Base-by-base conservation (phyloP, 805 yeast genomes). In the Candida lessepsii region DNA sequence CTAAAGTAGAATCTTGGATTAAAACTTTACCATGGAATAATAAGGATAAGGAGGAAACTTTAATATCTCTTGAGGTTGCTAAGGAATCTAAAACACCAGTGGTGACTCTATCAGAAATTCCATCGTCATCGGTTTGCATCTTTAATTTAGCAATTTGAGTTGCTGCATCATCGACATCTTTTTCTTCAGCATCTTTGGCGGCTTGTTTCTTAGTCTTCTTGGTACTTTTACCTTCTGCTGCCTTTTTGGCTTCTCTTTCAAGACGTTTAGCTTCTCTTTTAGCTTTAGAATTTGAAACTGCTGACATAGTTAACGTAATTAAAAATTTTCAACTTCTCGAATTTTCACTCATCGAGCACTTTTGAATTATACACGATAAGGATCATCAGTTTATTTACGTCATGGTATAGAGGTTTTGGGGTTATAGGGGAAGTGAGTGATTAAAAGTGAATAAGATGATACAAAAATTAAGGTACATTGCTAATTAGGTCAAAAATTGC, bases 201-300 rank as follows among this genome's bases (percentile, higher is more conserved):
- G 71, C 77, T 63, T 76, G 80, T 68, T 73, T 76, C 58, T 66
- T 67, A 51, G 78, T 76, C 64, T 83, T 78, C 70, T 78, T 83
- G 70, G 78, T 71, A 47, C 75, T 67, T 58, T 89, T 90, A 53
- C 86, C 86, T 45, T 87, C 95, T 38, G 73, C 62, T 24, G 64
- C 55, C 57, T 67, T 68, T 47, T 64, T 63, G 50, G 75, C 75
- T 53, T 69, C 75, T 54, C 64, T 67, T 54, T 67, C 75, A 54
- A 85, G 87, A 68, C 89, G 88, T 73, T 90, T 91, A 51, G 96
- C 96, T 51, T 91, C 97, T 83, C 99, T 87, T 74, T 91, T 93
- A 49, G 98, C 98, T 67, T 91, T 91, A 15, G 97, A 89, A 51
- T 96, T 81, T 42, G 98, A 91, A 51, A 81, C 77, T 30, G 49